A percentile compares a stretch with the other conserved stretches of the same genome.
Conservation (phyloP, 2,329 filamentous ascomycete genomes). For the Ceratocystis albifundus region DNA sequence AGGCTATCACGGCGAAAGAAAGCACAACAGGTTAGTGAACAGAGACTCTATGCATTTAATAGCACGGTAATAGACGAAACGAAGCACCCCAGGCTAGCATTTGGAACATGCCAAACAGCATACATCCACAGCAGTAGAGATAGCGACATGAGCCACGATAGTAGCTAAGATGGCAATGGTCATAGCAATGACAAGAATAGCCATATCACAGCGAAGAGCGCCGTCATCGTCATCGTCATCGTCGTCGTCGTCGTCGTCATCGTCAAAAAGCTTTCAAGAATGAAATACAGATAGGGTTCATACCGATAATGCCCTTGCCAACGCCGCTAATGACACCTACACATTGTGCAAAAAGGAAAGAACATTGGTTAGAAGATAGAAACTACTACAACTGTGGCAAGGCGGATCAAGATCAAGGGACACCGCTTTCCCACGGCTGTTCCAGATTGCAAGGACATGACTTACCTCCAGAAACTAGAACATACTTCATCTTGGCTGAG, state of each 20-base stretch:
- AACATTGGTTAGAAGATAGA: constrained; percentile 1
- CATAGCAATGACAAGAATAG: background rate
- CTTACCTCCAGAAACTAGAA: constrained; percentile 65
- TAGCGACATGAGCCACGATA: background rate
- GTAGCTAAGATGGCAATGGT: background rate
- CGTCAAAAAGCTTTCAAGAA: no score
- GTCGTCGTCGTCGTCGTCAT: no score
- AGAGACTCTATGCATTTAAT: background rate
- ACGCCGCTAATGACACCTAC: constrained; percentile 37
- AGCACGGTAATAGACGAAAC: background rate
- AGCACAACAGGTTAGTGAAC: background rate
- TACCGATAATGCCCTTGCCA: constrained; percentile 34
- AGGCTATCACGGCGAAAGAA: constrained; percentile 38
- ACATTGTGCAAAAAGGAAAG: constrained; percentile 16
- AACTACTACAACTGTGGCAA: constrained; percentile 20
- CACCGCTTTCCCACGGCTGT: background rate
- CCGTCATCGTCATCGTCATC: no score
- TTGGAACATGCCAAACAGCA: no score
- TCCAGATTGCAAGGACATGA: background rate
- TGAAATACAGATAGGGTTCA: background rate
- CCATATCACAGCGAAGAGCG: background rate
- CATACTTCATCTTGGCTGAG: constrained; percentile 58
- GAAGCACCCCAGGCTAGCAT: no score
- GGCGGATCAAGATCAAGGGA: constrained; percentile 23
- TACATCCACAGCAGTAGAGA: background rate